phyloP scores from a whole-genome alignment of 768 basidiomycete genomes.

The Clavulina sp. region DNA sequence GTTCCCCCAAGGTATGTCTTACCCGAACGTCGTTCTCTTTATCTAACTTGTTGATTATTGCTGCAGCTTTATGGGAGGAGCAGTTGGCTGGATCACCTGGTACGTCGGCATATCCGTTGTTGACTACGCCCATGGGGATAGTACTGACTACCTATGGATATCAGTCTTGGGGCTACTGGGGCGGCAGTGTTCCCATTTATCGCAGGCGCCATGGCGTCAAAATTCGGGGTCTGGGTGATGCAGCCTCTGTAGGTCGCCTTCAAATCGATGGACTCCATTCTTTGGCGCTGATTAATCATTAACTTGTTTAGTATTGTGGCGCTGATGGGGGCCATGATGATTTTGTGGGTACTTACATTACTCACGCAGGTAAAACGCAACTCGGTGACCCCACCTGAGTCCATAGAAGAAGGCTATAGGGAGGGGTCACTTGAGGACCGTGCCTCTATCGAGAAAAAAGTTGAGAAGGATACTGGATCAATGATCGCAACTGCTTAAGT shows the following conservation, averaged over 20 bases:
- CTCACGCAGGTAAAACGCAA: background rate
- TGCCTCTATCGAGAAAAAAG: too few relatives aligned
- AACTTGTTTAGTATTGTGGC: constrained; percentile 31
- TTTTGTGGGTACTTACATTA: constrained; percentile 26
- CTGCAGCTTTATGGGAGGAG: background rate
- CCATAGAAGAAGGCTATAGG: too few relatives aligned
- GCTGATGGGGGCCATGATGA: constrained; percentile 41
- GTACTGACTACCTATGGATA: too few relatives aligned
- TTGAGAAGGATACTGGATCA: too few relatives aligned
- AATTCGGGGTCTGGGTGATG: constrained; percentile 39
- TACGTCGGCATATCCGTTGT: too few relatives aligned
- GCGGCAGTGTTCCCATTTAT: constrained; percentile 22
- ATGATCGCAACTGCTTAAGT: too few relatives aligned
- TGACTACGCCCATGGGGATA: too few relatives aligned
- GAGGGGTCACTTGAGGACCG: too few relatives aligned
- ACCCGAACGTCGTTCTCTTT: too few relatives aligned
- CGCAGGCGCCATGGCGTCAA: constrained; percentile 33
- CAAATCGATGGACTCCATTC: background rate
- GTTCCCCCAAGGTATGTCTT: constrained; percentile 41
- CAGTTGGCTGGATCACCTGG: constrained; percentile 44
- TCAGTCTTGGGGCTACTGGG: constrained; percentile 18
- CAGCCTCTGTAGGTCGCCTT: constrained; percentile 40
- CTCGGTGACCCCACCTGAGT: too few relatives aligned
- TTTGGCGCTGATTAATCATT: background rate
- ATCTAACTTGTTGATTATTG: background rate